Percentiles rank a stretch among this genome's conserved stretches.
Evolutionary conservation across 495 filamentous ascomycete genomes (phyloP).

Genomic region (Wilcoxina mikolae): DNA sequence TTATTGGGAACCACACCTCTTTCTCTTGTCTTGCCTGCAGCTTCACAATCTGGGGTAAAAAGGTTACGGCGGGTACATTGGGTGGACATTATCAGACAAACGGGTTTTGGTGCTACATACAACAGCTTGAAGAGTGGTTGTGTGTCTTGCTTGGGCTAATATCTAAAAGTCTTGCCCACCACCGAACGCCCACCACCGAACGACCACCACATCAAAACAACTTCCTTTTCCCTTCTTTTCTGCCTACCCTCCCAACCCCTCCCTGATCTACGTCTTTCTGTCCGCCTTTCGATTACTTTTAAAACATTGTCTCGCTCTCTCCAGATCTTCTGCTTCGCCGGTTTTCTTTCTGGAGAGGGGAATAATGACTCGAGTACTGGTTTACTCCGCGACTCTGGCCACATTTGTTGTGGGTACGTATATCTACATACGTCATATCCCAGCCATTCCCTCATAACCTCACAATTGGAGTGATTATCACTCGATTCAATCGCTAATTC

Average conservation of each 20-base stretch:
- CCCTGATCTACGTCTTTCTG: not conserved
- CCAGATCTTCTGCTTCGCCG: no score
- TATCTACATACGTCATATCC: conserved; percentile 1
- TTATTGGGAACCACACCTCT: not conserved
- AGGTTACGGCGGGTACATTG: no score
- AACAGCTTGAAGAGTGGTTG: not conserved
- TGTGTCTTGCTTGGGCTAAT: not conserved
- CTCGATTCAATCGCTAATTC: not conserved
- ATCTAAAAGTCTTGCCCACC: not conserved
- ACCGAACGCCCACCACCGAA: conserved; percentile 8
- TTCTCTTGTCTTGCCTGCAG: not conserved
- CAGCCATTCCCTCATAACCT: not conserved
- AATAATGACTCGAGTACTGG: conserved; percentile 31
- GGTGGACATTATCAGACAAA: not conserved
- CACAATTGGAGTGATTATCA: not conserved
- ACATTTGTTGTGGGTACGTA: conserved; percentile 40
- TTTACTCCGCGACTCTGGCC: conserved; percentile 38
- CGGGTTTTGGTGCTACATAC: not conserved
- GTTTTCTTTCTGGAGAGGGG: no score
- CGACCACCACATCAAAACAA: conserved; percentile 1
- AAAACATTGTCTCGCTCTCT: not conserved
- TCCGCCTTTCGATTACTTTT: not conserved
- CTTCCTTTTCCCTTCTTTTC: not conserved
- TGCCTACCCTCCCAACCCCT: no score
- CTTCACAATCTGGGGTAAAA: no score